These are phyloP conservation scores for Breviolum minutum DNA, from an alignment of 73 alveolate genomes.

Conservation along the genomic window DNA sequence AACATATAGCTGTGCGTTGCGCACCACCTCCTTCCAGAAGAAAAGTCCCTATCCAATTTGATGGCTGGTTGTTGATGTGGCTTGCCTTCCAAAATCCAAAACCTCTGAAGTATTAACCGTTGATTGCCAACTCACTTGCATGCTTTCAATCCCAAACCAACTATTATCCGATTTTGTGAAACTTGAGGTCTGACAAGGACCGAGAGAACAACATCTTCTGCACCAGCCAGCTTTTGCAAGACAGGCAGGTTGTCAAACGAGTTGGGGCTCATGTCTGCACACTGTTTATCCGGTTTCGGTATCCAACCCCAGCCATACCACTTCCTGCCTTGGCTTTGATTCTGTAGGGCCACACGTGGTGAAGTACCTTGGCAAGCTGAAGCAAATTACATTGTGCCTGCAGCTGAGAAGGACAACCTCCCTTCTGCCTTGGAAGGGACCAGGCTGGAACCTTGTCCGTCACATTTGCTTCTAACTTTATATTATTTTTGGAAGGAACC, in stretches of 20 bases:
- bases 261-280: background rate
- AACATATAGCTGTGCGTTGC: background rate
- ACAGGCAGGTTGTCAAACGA: background rate
- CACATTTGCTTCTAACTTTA: background rate
- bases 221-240: background rate
- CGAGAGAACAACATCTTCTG: background rate
- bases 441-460: background rate
- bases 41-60: background rate
- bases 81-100: background rate
- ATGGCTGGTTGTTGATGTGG: background rate
- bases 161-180: background rate
- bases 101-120: too few species aligned
- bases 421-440: background rate
- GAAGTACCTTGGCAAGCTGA: conserved; percentile 1
- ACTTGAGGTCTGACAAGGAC: background rate
- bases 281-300: background rate
- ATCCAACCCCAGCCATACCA: background rate
- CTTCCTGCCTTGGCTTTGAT: background rate
- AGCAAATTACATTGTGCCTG: background rate
- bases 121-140: too few species aligned
- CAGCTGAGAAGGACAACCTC: background rate
- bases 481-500: background rate
- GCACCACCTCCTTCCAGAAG: background rate
- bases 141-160: background rate
- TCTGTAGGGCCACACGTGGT: conserved; percentile 6